Evolutionary conservation across 2,329 filamentous ascomycete species (phyloP).

Genomic region (Botrytis porri): DNA sequence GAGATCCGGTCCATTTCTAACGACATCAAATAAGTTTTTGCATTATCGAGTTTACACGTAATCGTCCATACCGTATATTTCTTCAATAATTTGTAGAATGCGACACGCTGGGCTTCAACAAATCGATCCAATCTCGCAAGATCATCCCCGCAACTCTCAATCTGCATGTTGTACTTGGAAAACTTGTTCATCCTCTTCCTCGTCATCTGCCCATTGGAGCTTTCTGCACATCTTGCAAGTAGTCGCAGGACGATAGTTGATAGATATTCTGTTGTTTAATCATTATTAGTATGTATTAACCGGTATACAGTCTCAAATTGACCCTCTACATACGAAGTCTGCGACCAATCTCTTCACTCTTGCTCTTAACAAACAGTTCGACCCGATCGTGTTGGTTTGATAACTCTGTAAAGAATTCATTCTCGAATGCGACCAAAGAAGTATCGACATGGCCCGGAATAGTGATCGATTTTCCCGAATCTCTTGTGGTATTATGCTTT

Average conservation of each 20-base stretch:
- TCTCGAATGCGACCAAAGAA: constrained; percentile 62
- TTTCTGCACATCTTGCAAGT: constrained; percentile 30
- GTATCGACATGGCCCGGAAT: constrained; percentile 69
- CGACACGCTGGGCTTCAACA: constrained; percentile 68
- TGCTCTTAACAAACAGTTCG: constrained; percentile 74
- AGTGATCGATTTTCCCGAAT: constrained; percentile 66
- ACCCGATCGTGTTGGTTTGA: constrained; percentile 72
- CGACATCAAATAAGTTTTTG: not conserved
- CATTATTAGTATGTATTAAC: constrained; percentile 22
- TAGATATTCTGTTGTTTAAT: constrained; percentile 27
- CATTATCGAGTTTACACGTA: not conserved
- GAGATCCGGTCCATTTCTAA: constrained; percentile 79
- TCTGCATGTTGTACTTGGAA: constrained; percentile 33
- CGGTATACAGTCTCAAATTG: not conserved
- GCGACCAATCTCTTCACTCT: constrained; percentile 72
- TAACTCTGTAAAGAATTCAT: constrained; percentile 69
- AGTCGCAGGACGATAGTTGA: constrained; percentile 30
- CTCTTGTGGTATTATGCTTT: constrained; percentile 72
- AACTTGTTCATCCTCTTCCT: constrained; percentile 34
- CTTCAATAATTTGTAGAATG: constrained; percentile 79
- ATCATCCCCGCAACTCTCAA: constrained; percentile 62
- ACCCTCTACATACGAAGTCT: constrained; percentile 55
- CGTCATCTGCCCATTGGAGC: constrained; percentile 31
- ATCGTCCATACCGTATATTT: constrained; percentile 64
- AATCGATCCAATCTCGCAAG: constrained; percentile 69